These are phyloP conservation scores for Calonectria pauciramosa DNA, from an alignment of 2,329 filamentous ascomycete species.

Conservation along the genomic window DNA sequence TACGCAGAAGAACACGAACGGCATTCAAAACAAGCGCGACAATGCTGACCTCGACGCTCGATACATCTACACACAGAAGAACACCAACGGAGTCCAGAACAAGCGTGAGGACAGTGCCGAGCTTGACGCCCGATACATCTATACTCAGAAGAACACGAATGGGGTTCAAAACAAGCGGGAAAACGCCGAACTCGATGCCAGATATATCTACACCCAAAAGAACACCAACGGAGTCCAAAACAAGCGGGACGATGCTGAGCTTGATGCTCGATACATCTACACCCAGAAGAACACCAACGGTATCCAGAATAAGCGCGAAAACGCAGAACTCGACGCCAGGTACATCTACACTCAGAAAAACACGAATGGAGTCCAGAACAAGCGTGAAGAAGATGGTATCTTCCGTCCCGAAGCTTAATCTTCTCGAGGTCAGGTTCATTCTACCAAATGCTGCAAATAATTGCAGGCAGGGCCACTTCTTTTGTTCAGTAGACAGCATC, in stretches of 20 bases:
- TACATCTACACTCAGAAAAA: not conserved
- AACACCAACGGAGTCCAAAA: not conserved
- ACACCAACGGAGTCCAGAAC: not conserved
- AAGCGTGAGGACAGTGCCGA: not conserved
- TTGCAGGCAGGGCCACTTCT: not conserved
- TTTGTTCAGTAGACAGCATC: not conserved
- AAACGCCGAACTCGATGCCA: not conserved
- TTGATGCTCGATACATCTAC: not conserved
- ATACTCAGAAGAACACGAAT: not conserved
- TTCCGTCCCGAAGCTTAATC: not conserved
- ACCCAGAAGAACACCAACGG: not conserved
- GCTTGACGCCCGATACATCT: not conserved
- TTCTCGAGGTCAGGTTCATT: not conserved
- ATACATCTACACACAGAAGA: not conserved
- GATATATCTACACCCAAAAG: not conserved
- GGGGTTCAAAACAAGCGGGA: not conserved
- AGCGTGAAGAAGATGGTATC: not conserved
- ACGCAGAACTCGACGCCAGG: not conserved
- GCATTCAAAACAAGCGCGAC: not conserved
- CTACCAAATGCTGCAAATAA: not conserved
- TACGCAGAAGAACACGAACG: not conserved
- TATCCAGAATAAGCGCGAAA: not conserved
- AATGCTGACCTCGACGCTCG: not conserved
- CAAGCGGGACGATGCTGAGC: not conserved
- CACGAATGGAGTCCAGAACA: not conserved